Conservation (phyloP, 139 green algal genomes). For the Auxenochlorella pyrenoidosa region DNA sequence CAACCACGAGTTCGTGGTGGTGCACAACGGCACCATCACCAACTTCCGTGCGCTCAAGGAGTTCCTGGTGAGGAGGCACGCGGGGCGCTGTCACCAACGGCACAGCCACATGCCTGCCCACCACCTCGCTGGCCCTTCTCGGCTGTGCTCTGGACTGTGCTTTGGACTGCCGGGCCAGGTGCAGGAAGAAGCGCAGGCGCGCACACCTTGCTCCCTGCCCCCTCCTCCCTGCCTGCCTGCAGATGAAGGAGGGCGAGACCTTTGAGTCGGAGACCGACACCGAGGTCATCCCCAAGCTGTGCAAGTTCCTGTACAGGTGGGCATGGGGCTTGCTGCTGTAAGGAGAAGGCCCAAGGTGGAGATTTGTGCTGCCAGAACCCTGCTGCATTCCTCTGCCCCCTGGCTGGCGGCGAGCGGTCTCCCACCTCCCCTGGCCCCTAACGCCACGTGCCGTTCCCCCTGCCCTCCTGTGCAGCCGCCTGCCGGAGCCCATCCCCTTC, state of each 20-base stretch:
- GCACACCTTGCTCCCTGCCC: background rate
- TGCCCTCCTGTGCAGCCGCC: conserved; percentile 80
- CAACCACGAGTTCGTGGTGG: conserved; percentile 92
- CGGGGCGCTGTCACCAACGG: background rate
- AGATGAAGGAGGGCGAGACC: conserved; percentile 77
- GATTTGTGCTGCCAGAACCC: too few relatives aligned
- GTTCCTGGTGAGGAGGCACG: conserved; percentile 89
- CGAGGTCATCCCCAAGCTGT: conserved; percentile 99
- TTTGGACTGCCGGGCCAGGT: too few relatives aligned
- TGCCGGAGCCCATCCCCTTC: conserved; percentile 65
- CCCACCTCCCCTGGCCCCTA: background rate
- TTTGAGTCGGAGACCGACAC: conserved; percentile 99
- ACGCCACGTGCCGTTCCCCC: conserved; percentile 88
- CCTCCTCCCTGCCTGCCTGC: background rate
- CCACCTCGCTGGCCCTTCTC: too few relatives aligned
- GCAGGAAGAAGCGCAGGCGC: background rate
- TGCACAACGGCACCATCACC: conserved; percentile 99
- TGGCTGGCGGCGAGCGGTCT: too few relatives aligned
- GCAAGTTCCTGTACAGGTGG: conserved; percentile 87
- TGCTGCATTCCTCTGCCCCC: too few relatives aligned
- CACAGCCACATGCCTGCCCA: too few relatives aligned
- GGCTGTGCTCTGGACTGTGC: background rate
- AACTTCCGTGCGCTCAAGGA: conserved; percentile 95
- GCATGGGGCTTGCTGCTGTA: background rate
- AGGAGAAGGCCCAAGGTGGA: too few relatives aligned